Evolutionary conservation across 2,329 filamentous ascomycete genomes (phyloP), one percentile per base, ranked within the genome.

Genomic region (Torrubiella hemipterigena): DNA sequence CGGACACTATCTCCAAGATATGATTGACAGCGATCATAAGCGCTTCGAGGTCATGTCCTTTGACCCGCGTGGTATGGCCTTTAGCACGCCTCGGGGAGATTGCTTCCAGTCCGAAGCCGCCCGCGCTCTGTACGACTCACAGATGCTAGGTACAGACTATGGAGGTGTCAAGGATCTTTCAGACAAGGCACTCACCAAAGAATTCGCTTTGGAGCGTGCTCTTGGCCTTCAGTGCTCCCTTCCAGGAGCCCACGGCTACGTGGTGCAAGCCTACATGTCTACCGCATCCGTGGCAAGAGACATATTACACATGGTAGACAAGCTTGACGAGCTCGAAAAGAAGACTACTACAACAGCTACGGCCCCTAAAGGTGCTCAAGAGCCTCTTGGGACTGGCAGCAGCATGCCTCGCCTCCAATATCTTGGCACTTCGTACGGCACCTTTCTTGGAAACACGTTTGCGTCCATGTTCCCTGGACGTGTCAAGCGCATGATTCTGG

Each of bases 11-110:
- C 17, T 55, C 7, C 50, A 51, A 29, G 42, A 38, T 3, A 36
- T 52, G 4, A 29, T 56, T 9, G 51, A 53, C 31, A 35, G 42
- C 12, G 43, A 39, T n/a, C 31, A 32, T 19, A 44, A 46, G 19
- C 43, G 50, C 31, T 56, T 55, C 34, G 58, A 63, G 31, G 39
- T 58, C 31, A 42, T 61, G n/a, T 42, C 49, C 8, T 58, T 59
- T 28, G 58, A 63, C 38, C 57, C 57, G n/a, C 45, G 58, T 13
- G 56, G 56, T 5, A 45, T 61, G 5, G 34, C 29, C 3, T 11
- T 18, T 19, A 35, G 19, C n/a, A 31, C 14, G 17, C 39, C 39
- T 2, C 7, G 12, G 1, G 23, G 34, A 6, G 30, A 37, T 21
- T 41, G 39, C 22, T 39, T 36, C n/a, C 18, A 26, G 1, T 38